Evolutionary conservation across 768 basidiomycete genomes (phyloP), one percentile per base, ranked within the genome.

Genomic region (Tylopilus sp.): DNA sequence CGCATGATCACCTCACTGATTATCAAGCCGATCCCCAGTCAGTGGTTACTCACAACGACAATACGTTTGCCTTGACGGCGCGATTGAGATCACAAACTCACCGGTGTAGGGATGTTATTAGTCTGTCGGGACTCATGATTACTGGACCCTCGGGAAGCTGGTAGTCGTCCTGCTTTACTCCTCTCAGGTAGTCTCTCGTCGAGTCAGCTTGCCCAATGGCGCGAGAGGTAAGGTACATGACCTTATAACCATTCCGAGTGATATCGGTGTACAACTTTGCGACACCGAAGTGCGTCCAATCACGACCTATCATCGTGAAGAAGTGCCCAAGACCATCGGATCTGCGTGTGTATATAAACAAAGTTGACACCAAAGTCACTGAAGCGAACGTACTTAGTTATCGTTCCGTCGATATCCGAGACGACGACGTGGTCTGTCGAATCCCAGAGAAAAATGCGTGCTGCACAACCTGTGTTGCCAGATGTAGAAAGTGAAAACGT

Each of bases 131-230:
- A 63, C 91, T 95, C 97, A 98, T 98, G 65, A 98, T 93, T 44
- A 99, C 97, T 4, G 95, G 95, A 0, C 95, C 95, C 61, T 97
- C 92, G 0, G 97, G 97, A n/a, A 98, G 77, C 66, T 93, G 88
- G 65, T 97, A 95, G 58, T 93, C 85, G 56, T 95, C 89, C 73
- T 98, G 97, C 65, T 88, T 91, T 72, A 99, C 92, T 6, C 90
- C 89, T 66, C 86, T 90, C 21, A 98, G 79, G 63, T 99, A 99
- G 53, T 93, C 91, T 41, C 95, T 75, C 25, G 97, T 99, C 30
- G 94, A 88, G 63, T 98, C 97, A 21, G 97, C 97, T 67, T 98
- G 97, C 0, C 97, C 95, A 56, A 98, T 98, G 9, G 95, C 95
- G 33, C 97, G 81, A 12, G 94, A 97, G 0, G 95, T 98, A 13